A percentile compares a stretch with the other conserved stretches of the same genome.
These are phyloP conservation scores for Rhodotorula sp. DNA, from an alignment of 1,284 basidiomycete genomes.

Conservation along the genomic window DNA sequence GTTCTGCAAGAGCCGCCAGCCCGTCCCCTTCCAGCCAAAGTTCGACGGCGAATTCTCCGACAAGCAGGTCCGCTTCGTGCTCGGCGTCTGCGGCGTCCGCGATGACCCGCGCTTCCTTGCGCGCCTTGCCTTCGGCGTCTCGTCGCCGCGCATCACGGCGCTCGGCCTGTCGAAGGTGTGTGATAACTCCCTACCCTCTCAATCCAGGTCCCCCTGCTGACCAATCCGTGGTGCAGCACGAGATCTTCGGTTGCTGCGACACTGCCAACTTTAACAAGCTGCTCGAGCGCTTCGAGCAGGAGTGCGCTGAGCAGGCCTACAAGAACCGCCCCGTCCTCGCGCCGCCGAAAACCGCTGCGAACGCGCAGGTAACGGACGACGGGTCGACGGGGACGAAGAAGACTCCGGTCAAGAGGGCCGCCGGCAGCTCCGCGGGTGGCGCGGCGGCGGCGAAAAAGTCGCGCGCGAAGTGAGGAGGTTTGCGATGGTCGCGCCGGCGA, in stretches of 20 bases:
- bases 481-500: no score
- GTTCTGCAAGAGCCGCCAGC: constrained; percentile 41
- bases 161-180: constrained; percentile 18
- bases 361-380: neutral
- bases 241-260: constrained; percentile 29
- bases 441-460: constrained; percentile 6
- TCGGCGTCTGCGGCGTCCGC: constrained; percentile 56
- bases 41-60: constrained; percentile 45
- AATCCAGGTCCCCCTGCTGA: no score
- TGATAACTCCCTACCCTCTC: no score
- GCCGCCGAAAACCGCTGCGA: neutral
- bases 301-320: constrained; percentile 22
- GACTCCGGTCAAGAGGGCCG: neutral
- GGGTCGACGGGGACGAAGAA: neutral
- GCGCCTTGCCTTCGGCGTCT: constrained; percentile 59
- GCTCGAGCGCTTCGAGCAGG: constrained; percentile 30
- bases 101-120: constrained; percentile 59
- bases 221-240: neutral
- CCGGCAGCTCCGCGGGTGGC: neutral
- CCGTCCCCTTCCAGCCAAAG: constrained; percentile 51
- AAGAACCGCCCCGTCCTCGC: constrained; percentile 30
- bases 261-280: constrained; percentile 27
- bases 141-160: constrained; percentile 55
- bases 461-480: constrained; percentile 1
- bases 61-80: constrained; percentile 50